Evolutionary conservation across 352 stramenopile genomes (phyloP).

Genomic region (Pythium monospermum): DNA sequence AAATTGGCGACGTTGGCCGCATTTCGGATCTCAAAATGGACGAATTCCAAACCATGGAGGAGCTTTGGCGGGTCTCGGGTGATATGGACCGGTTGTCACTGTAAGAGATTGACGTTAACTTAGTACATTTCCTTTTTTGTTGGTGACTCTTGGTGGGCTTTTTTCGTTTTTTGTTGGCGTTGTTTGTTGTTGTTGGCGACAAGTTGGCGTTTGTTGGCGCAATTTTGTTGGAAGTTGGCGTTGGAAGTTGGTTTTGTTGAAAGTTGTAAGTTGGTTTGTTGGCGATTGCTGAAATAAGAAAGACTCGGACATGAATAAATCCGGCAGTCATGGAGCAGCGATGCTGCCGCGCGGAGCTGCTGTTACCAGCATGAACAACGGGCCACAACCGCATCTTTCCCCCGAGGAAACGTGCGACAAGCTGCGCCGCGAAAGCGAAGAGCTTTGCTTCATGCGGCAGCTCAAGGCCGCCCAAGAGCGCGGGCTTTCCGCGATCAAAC

Average conservation of each 20-base stretch:
- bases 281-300: too few relatives aligned
- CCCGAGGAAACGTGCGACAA: conserved; percentile 32
- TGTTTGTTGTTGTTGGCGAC: too few relatives aligned
- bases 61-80: conserved; percentile 80
- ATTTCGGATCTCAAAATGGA: conserved; percentile 86
- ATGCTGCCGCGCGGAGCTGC: not conserved
- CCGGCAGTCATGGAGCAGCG: not conserved
- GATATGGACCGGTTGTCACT: conserved; percentile 82
- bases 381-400: not conserved
- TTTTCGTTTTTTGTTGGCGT: not conserved
- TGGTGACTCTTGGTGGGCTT: conserved; percentile 11
- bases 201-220: too few relatives aligned
- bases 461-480: conserved; percentile 41
- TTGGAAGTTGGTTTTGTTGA: too few relatives aligned
- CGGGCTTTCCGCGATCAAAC: conserved; percentile 37
- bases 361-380: not conserved
- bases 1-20: conserved; percentile 71
- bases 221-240: too few relatives aligned
- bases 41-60: conserved; percentile 76
- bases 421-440: conserved; percentile 52
- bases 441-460: conserved; percentile 46
- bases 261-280: too few relatives aligned
- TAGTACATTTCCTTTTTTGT: conserved; percentile 15
- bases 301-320: not conserved
- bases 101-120: conserved; percentile 27